Evolutionary conservation across 1,139 yeast genomes (phyloP).

Genomic region (Yamadazyma mexicana): DNA sequence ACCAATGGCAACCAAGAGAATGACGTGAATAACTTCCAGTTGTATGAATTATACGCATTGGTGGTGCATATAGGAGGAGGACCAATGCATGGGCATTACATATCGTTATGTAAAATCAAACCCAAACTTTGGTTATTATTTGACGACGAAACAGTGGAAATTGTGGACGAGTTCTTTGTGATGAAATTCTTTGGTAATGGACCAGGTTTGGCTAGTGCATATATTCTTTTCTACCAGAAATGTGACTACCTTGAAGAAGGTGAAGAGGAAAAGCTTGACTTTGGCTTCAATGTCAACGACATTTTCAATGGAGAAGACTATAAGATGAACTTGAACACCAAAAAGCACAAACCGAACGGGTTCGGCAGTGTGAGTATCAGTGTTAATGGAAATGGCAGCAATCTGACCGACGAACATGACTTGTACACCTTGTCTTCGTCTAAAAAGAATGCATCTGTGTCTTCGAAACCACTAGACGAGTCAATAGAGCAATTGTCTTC

Average conservation of each 20-base stretch:
- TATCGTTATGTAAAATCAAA: slow-evolving; percentile 78
- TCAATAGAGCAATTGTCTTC: slow-evolving; percentile 1
- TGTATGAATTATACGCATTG: slow-evolving; percentile 80
- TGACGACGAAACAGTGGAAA: slow-evolving; percentile 93
- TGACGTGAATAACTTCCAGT: slow-evolving; percentile 34
- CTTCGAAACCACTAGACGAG: slow-evolving; percentile 8
- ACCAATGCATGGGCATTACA: slow-evolving; percentile 96
- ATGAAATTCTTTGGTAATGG: slow-evolving; percentile 87
- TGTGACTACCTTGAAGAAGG: slow-evolving; percentile 22
- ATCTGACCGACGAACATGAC: slow-evolving; percentile 6
- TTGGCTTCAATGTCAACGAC: slow-evolving; percentile 36
- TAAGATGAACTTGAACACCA: slow-evolving; percentile 4
- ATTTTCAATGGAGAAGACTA: slow-evolving; percentile 19
- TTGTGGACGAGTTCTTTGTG: slow-evolving; percentile 82
- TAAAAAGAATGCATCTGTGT: slow-evolving; percentile 9
- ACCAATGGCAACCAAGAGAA: slow-evolving; percentile 36
- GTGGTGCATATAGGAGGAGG: slow-evolving; percentile 97
- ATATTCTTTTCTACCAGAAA: slow-evolving; percentile 70
- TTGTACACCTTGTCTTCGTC: slow-evolving; percentile 10
- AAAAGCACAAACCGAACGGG: background rate
- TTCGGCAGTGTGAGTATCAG: too few species aligned
- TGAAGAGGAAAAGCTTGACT: slow-evolving; percentile 26
- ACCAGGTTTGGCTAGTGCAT: slow-evolving; percentile 88
- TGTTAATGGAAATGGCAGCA: too few species aligned
- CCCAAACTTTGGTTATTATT: slow-evolving; percentile 85